Conservation (phyloP, 441 rosid species). For the Gossypium schwendimanii region DNA sequence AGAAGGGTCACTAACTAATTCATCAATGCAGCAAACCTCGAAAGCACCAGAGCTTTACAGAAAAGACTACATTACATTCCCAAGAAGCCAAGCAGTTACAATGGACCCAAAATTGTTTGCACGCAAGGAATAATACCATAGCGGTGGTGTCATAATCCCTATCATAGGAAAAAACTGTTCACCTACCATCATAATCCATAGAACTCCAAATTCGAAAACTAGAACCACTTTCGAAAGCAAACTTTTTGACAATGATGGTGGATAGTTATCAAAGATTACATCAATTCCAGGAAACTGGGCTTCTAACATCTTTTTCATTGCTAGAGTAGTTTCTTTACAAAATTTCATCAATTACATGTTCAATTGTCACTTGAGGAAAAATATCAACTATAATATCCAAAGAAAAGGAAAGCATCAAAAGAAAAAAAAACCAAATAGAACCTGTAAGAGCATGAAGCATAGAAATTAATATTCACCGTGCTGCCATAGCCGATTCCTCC, state of each 20-base stretch:
- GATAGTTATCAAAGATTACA: constrained; percentile 73
- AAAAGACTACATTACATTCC: constrained; percentile 77
- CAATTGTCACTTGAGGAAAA: neutral
- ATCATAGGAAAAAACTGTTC: constrained; percentile 83
- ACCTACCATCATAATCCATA: constrained; percentile 72
- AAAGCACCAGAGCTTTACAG: constrained; percentile 94
- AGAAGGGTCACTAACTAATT: constrained; percentile 41
- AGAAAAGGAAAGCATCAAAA: neutral
- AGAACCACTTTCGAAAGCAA: constrained; percentile 71
- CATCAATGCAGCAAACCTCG: constrained; percentile 68
- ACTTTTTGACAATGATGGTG: constrained; percentile 75
- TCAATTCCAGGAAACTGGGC: constrained; percentile 66
- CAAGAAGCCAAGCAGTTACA: constrained; percentile 87
- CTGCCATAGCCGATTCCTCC: constrained; percentile 50
- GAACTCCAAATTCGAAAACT: constrained; percentile 67
- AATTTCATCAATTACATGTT: neutral
- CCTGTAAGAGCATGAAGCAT: constrained; percentile 77
- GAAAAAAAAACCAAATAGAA: neutral
- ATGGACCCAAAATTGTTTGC: constrained; percentile 87
- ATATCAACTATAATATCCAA: neutral
- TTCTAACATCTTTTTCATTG: constrained; percentile 89
- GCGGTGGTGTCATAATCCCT: constrained; percentile 65
- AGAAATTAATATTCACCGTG: constrained; percentile 58
- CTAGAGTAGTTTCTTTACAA: constrained; percentile 67
- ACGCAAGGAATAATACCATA: constrained; percentile 76